phyloP scores from a whole-genome alignment of 1,284 basidiomycete genomes.

The Tilletiopsis washingtonensis region DNA sequence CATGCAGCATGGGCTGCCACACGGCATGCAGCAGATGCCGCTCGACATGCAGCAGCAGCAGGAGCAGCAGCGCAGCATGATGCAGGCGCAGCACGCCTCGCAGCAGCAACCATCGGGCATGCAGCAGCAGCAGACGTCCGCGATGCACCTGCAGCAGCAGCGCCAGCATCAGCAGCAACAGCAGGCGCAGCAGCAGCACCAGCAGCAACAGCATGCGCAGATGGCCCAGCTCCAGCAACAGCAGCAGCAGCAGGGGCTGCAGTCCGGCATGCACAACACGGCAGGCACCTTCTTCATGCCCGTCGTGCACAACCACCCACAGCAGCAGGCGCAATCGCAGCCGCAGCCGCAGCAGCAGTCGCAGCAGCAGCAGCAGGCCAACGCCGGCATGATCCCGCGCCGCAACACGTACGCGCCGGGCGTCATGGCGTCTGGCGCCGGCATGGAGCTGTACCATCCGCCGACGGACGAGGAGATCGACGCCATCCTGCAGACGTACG shows the following conservation, averaged over 20 bases:
- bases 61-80: neutral
- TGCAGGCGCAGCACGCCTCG: no score
- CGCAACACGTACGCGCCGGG: neutral
- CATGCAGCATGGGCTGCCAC: neutral
- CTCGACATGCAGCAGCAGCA: neutral
- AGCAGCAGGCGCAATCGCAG: neutral
- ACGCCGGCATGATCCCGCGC: neutral
- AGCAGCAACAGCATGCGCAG: neutral
- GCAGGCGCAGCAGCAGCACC: neutral
- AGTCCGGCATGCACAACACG: neutral
- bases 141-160: neutral
- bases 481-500: neutral
- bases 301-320: neutral
- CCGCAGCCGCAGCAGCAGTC: neutral
- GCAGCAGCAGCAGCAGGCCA: conserved; percentile 1
- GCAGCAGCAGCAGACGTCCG: neutral
- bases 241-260: neutral
- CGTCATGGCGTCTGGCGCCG: neutral
- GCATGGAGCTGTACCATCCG: no score
- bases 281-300: neutral
- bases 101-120: no score
- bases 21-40: neutral
- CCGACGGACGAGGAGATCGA: neutral
- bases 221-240: neutral
- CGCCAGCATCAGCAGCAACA: neutral